phyloP scores from a whole-genome alignment of 176 grass and related monocot species.

The Aechmea fasciata region DNA sequence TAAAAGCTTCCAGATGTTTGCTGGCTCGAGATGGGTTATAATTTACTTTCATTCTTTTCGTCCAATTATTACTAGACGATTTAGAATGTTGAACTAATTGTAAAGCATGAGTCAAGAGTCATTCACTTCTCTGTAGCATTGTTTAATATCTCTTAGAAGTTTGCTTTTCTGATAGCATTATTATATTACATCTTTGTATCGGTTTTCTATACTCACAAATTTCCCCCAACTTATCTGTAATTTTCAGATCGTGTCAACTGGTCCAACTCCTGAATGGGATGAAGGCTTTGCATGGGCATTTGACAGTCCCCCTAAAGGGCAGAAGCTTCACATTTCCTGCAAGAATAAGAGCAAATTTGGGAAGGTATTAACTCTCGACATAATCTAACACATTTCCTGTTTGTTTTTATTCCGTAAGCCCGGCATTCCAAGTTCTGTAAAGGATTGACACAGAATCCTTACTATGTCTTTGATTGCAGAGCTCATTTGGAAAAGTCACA shows the following conservation, averaged over 20 bases:
- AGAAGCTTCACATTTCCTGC: slow-evolving; percentile 99
- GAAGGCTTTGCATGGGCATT: slow-evolving; percentile 95
- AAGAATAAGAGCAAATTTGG: slow-evolving; percentile 99
- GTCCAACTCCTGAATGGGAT: slow-evolving; percentile 89
- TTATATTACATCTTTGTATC: background rate
- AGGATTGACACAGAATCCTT: background rate
- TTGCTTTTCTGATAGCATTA: background rate
- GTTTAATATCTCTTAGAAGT: background rate
- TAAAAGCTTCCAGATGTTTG: background rate
- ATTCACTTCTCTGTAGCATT: background rate
- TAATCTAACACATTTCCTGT: background rate
- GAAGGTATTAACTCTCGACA: slow-evolving; percentile 49
- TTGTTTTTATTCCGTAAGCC: too few species aligned
- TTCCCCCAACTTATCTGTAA: background rate
- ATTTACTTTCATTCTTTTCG: too few species aligned
- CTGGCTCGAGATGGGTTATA: background rate
- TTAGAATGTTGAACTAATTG: too few species aligned
- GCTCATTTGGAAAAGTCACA: slow-evolving; percentile 91
- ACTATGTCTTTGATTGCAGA: slow-evolving; percentile 37
- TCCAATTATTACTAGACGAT: too few species aligned
- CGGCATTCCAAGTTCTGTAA: too few species aligned
- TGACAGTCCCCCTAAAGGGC: slow-evolving; percentile 93
- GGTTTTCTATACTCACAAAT: background rate
- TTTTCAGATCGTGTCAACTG: slow-evolving; percentile 81
- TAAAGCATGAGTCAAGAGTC: background rate